Base-by-base conservation (phyloP, 2,329 filamentous ascomycete genomes). In the Shiraia bambusicola region DNA sequence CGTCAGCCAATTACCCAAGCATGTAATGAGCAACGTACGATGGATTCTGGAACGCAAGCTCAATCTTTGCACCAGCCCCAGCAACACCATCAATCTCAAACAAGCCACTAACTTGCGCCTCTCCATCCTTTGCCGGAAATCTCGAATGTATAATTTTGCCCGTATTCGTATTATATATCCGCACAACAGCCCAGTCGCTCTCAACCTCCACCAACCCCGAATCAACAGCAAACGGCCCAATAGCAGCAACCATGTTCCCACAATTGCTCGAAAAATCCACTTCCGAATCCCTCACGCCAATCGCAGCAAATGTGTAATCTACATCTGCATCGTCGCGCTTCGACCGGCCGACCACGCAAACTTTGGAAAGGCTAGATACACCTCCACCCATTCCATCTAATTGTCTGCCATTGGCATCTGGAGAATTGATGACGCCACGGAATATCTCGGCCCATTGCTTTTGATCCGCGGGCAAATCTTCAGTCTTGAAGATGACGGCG, bases 101-200 rank as follows among this genome's bases (percentile, higher is more conserved):
- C 9, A 78, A 72, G 0, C 82, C 83, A 10, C 46, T 50, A 11
- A 73, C 68, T 2, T 72, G 72, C 2, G 77, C 72, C 42, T 79
- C 72, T 0, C 68, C 72, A 2, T 72, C 73, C 0, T 67, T 59
- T 2, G 83, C 72, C 0, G 71, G 67, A 50, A 87, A 86, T 0
- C 70, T 76, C 1, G 79, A 75, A 29, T 77, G 66, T 42, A 87
- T 80, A 17, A 83, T 63, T 58, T 87, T 87, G 13, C 69, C 69
- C 0, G 86, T 89, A 53, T 89, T 89, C 1, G 84, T 88, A 61
- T 90, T 89, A 55, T 77, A 74, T 27, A 88, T 80, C 40, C 77
- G 72, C 10, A 88, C 76, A 0, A 70, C 77, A 2, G 72, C 69
- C 42, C 65, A 61, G 8, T 56, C 58, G 8, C 8, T 22, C 14